phyloP scores from a whole-genome alignment of 768 basidiomycete genomes.

The Rhizopogon vesiculosus region DNA sequence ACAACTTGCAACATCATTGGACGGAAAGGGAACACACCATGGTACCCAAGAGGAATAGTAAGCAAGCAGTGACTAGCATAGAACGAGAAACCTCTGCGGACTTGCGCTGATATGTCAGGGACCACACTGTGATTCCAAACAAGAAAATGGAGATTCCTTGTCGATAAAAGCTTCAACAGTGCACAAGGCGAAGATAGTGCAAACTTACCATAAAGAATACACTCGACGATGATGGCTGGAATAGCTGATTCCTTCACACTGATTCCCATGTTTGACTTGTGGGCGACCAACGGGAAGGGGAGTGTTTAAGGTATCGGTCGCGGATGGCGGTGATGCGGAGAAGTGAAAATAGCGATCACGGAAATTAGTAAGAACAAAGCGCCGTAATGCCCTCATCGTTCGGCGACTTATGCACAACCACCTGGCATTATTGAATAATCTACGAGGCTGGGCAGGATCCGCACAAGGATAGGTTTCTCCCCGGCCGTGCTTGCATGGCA shows the following conservation, averaged over 20 bases:
- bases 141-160: constrained; percentile 2
- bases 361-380: too few species aligned
- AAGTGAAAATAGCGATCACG: too few species aligned
- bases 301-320: too few species aligned
- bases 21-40: not conserved
- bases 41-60: constrained; percentile 2
- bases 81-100: not conserved
- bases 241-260: not conserved
- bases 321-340: too few species aligned
- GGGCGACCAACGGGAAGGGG: too few species aligned
- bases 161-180: not conserved
- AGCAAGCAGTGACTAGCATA: not conserved
- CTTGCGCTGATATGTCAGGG: constrained; percentile 3
- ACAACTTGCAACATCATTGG: not conserved
- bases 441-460: too few species aligned
- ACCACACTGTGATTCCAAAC: constrained; percentile 2
- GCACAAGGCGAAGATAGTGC: not conserved
- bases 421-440: too few species aligned
- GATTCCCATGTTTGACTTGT: not conserved
- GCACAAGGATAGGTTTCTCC: too few species aligned
- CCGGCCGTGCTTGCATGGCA: too few species aligned
- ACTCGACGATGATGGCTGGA: not conserved
- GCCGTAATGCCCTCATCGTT: too few species aligned
- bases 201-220: not conserved
- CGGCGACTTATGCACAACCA: too few species aligned